phyloP scores from a whole-genome alignment of 208 protist species.

The Leishmania braziliensis region DNA sequence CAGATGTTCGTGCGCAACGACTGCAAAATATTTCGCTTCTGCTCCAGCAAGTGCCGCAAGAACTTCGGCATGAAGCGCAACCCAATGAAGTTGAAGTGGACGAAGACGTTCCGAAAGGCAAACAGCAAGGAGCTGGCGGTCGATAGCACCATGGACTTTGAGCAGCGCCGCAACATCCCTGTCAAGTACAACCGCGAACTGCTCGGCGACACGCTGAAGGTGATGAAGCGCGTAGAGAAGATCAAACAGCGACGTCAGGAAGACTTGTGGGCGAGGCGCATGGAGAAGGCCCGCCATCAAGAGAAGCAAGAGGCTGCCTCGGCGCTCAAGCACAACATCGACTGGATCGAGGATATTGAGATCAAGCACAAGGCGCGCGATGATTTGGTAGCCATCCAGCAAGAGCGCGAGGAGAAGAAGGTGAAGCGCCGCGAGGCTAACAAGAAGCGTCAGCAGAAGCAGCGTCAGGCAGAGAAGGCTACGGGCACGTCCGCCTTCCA shows the following conservation, averaged over 20 bases:
- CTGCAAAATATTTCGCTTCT: conserved; percentile 97
- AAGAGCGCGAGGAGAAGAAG: conserved; percentile 78
- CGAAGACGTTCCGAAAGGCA: conserved; percentile 98
- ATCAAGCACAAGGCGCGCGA: conserved; percentile 86
- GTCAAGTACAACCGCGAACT: conserved; percentile 99
- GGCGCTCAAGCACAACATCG: conserved; percentile 94
- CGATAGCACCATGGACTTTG: conserved; percentile 99
- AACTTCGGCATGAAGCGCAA: conserved; percentile 99
- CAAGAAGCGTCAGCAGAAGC: conserved; percentile 73
- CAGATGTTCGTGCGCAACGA: conserved; percentile 99
- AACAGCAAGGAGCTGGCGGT: conserved; percentile 98
- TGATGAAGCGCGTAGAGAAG: conserved; percentile 97
- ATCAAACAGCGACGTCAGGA: conserved; percentile 95
- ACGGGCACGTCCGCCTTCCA: conserved; percentile 43
- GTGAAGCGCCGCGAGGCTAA: conserved; percentile 70
- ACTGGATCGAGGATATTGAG: conserved; percentile 90
- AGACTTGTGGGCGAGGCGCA: conserved; percentile 93
- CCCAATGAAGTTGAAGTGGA: conserved; percentile 99
- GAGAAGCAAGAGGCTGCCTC: conserved; percentile 79
- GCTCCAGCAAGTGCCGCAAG: conserved; percentile 98
- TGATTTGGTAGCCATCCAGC: conserved; percentile 74
- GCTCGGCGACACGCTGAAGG: conserved; percentile 93
- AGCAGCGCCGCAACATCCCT: conserved; percentile 97
- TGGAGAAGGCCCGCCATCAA: conserved; percentile 74
- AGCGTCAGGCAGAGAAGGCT: conserved; percentile 65